Conservation (phyloP, 495 filamentous ascomycete genomes). For the Aspergillus leporis region DNA sequence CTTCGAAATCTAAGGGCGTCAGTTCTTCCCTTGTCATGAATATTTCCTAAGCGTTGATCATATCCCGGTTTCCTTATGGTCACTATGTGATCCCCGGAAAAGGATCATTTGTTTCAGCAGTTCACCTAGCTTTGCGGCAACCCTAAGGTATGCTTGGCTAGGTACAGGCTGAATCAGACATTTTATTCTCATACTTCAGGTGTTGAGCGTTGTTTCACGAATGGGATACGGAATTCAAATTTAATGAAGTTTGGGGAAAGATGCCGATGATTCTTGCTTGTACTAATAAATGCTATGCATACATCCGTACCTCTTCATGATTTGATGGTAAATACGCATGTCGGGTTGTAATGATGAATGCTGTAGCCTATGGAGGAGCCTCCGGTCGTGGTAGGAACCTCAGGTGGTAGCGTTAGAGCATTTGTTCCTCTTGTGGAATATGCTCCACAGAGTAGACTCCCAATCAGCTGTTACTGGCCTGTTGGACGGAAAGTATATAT, state of each 20-base stretch:
- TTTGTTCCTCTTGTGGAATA: background rate
- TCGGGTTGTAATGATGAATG: background rate
- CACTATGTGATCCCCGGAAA: background rate
- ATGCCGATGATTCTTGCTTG: constrained; percentile 6
- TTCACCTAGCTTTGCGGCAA: background rate
- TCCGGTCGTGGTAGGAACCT: too few species aligned
- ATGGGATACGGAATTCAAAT: constrained; percentile 18
- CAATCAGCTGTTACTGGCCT: background rate
- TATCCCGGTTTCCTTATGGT: background rate
- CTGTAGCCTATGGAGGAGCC: background rate
- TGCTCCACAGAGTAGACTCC: background rate
- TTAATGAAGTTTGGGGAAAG: constrained; percentile 2
- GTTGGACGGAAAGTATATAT: background rate
- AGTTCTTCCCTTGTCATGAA: constrained; percentile 3
- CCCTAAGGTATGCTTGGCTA: constrained; percentile 6
- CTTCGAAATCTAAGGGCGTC: background rate
- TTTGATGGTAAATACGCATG: background rate
- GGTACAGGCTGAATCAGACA: constrained; percentile 10
- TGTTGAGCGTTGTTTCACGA: constrained; percentile 20
- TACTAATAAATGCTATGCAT: background rate
- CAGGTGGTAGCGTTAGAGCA: too few species aligned
- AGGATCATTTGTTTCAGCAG: background rate
- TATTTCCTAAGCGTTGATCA: constrained; percentile 1
- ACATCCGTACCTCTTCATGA: background rate
- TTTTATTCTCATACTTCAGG: constrained; percentile 16